Conservation (phyloP, 2,329 filamentous ascomycete genomes). For the Nemania sp. region DNA sequence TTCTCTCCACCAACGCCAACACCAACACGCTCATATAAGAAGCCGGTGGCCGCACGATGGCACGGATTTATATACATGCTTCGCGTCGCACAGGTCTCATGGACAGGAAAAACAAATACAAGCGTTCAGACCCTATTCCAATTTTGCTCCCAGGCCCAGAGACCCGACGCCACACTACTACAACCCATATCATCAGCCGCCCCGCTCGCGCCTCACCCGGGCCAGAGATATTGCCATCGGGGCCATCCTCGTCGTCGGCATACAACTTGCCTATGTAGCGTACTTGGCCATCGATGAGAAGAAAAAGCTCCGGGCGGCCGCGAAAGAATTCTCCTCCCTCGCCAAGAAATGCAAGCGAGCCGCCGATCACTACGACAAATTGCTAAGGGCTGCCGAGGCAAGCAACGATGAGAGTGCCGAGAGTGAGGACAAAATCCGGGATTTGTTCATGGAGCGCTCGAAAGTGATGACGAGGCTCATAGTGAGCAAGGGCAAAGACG, state of each 20-base stretch:
- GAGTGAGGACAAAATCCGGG: not conserved
- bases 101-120: not conserved
- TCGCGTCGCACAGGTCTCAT: no score
- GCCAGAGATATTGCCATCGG: constrained; percentile 18
- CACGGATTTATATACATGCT: not conserved
- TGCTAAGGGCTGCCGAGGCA: not conserved
- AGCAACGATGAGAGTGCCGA: constrained; percentile 5
- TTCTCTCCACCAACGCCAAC: not conserved
- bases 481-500: no score
- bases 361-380: not conserved
- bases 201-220: constrained; percentile 2
- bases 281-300: no score
- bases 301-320: no score
- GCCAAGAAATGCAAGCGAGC: no score
- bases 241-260: constrained; percentile 1
- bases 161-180: not conserved
- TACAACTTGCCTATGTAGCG: not conserved
- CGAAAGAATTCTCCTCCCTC: no score
- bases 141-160: constrained; percentile 16
- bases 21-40: not conserved
- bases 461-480: not conserved
- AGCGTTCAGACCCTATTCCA: constrained; percentile 7
- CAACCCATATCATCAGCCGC: not conserved
- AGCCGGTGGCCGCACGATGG: not conserved
- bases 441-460: not conserved